Evolutionary conservation across 1,284 basidiomycete species (phyloP).

Genomic region (Sanghuangporus sanghuang): DNA sequence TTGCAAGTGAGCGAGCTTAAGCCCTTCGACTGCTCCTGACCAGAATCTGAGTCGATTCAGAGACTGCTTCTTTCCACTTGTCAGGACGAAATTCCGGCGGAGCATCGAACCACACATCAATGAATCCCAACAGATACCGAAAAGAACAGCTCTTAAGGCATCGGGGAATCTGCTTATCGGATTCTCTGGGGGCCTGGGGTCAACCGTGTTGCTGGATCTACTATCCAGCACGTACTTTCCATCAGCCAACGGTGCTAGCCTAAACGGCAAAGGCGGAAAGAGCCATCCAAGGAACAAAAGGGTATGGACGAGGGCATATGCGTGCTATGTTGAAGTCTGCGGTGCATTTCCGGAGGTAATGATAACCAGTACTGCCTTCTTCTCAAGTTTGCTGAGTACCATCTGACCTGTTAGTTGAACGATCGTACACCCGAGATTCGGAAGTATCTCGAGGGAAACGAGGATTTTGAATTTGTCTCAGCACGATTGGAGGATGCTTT

Average conservation of each 20-base stretch:
- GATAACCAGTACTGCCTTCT: not conserved
- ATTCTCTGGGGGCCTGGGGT: constrained; percentile 71
- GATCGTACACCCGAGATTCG: constrained; percentile 52
- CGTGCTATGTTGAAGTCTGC: constrained; percentile 68
- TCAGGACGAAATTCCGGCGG: constrained; percentile 59
- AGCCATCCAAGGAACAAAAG: constrained; percentile 58
- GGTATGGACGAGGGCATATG: constrained; percentile 56
- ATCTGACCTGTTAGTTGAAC: constrained; percentile 36
- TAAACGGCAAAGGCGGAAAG: constrained; percentile 43
- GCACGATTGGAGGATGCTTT: constrained; percentile 70
- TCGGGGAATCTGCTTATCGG: constrained; percentile 61
- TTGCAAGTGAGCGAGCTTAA: constrained; percentile 58
- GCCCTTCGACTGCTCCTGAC: not conserved
- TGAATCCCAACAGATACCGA: constrained; percentile 40
- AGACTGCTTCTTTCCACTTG: constrained; percentile 60
- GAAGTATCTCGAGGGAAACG: constrained; percentile 40
- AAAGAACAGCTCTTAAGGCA: constrained; percentile 53
- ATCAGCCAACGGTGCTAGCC: constrained; percentile 23
- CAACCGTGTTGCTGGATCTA: constrained; percentile 66
- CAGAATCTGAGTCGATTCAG: constrained; percentile 30
- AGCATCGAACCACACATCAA: constrained; percentile 63
- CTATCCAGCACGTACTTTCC: constrained; percentile 58
- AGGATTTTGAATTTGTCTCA: constrained; percentile 51
- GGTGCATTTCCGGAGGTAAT: constrained; percentile 54
- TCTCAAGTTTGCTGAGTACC: constrained; percentile 12